Conservation (phyloP, 441 rosid species). For the Rhodomyrtus psidioides region DNA sequence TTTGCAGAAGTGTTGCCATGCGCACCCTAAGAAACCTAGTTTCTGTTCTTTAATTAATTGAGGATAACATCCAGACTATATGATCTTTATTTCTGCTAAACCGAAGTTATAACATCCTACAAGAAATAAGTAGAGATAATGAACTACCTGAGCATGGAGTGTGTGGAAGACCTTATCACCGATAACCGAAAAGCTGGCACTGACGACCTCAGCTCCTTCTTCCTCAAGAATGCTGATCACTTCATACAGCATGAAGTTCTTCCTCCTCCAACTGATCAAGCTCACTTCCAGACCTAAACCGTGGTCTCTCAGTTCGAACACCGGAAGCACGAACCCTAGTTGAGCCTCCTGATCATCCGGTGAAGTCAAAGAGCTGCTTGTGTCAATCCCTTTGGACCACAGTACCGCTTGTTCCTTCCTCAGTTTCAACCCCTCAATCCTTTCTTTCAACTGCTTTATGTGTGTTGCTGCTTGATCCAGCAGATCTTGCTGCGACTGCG, state of each 20-base stretch:
- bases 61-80: not conserved
- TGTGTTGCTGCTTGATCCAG: slow-evolving; percentile 36
- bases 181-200: slow-evolving; percentile 25
- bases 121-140: not conserved
- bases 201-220: slow-evolving; percentile 59
- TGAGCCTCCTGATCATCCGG: not conserved
- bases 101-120: not conserved
- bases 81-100: not conserved
- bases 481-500: slow-evolving; percentile 35
- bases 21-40: no score
- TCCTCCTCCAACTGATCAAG: slow-evolving; percentile 29
- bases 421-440: slow-evolving; percentile 27
- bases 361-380: not conserved
- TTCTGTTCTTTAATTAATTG: not conserved
- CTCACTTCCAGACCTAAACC: slow-evolving; percentile 35
- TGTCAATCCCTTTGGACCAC: not conserved
- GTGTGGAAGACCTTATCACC: slow-evolving; percentile 43
- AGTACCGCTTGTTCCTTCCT: slow-evolving; percentile 20
- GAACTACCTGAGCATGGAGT: slow-evolving; percentile 45
- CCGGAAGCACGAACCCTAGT: slow-evolving; percentile 15
- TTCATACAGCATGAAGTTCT: slow-evolving; percentile 35
- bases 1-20: no score
- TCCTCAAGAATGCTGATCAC: slow-evolving; percentile 32
- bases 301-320: slow-evolving; percentile 29
- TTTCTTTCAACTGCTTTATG: slow-evolving; percentile 28